phyloP scores from a whole-genome alignment of 192 early-diverging fungal species.

The Entomortierella lignicola region DNA sequence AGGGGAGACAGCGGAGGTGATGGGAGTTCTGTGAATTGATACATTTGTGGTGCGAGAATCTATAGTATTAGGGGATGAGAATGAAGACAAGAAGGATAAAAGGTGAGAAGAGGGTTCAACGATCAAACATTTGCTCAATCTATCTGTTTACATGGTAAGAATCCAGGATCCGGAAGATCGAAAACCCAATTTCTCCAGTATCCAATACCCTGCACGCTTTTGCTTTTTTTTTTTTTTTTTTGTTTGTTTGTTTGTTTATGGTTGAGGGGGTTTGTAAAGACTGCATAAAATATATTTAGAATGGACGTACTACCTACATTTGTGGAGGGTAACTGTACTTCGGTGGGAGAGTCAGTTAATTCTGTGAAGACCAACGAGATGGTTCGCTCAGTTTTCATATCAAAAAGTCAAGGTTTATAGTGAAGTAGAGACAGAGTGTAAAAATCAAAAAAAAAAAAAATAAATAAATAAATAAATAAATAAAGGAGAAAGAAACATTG shows the following conservation, averaged over 20 bases:
- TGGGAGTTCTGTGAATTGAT: constrained; percentile 1
- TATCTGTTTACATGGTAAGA: no score
- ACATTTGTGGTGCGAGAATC: neutral
- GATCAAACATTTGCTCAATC: neutral
- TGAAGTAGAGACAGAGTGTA: neutral
- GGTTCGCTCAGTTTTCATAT: constrained; percentile 3
- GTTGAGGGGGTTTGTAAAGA: no score
- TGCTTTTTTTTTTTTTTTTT: neutral
- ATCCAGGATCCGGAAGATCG: no score
- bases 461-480: neutral
- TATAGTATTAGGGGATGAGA: neutral
- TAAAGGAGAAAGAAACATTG: neutral
- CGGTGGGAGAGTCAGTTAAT: neutral
- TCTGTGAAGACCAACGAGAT: neutral
- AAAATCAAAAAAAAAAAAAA: neutral
- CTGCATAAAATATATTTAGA: no score
- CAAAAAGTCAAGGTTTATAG: neutral
- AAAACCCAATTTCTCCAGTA: no score
- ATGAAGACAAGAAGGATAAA: neutral
- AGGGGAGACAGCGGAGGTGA: constrained; percentile 38
- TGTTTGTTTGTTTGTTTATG: neutral
- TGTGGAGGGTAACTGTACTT: neutral
- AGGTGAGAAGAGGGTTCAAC: neutral
- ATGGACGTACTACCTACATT: neutral
- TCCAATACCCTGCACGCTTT: neutral